Percentiles rank a stretch among this genome's conserved stretches.
Evolutionary conservation across 805 yeast species (phyloP).

Genomic region (Teunomyces panamensis): DNA sequence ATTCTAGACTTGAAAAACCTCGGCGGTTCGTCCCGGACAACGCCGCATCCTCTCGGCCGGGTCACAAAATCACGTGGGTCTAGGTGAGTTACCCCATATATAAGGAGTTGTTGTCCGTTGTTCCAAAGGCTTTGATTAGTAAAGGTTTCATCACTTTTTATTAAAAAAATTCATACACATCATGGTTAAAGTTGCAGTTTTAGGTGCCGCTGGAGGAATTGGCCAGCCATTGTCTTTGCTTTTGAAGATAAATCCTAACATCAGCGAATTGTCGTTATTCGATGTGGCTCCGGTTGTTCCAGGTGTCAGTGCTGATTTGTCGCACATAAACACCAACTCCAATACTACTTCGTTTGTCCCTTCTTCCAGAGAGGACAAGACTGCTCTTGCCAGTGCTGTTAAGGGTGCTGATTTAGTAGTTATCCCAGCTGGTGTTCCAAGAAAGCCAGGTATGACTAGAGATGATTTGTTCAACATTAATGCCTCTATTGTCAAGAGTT

Average conservation of each 20-base stretch:
- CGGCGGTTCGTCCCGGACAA: not conserved
- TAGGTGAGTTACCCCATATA: conserved; percentile 4
- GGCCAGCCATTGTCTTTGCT: conserved; percentile 89
- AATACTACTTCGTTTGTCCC: conserved; percentile 61
- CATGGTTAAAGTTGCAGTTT: conserved; percentile 72
- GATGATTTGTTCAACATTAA: conserved; percentile 84
- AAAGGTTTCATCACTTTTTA: not conserved
- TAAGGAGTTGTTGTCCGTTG: not conserved
- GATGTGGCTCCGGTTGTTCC: conserved; percentile 75
- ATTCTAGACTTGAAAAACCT: not conserved
- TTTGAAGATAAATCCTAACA: conserved; percentile 63
- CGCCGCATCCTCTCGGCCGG: conserved; percentile 6
- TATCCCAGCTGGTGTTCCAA: conserved; percentile 86
- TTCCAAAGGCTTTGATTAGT: not conserved
- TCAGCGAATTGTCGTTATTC: conserved; percentile 68
- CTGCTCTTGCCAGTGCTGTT: conserved; percentile 45
- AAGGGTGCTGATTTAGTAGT: conserved; percentile 47
- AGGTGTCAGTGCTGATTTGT: conserved; percentile 86
- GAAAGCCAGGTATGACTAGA: conserved; percentile 94
- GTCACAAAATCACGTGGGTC: conserved; percentile 3
- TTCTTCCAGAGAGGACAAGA: conserved; percentile 45
- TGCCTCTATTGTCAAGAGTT: conserved; percentile 72
- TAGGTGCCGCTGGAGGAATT: conserved; percentile 93
- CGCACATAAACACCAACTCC: conserved; percentile 75
- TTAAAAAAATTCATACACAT: not conserved